Evolutionary conservation across 208 protist species (phyloP), one percentile per base, ranked within the genome.

Genomic region (Baffinella frigidus): DNA sequence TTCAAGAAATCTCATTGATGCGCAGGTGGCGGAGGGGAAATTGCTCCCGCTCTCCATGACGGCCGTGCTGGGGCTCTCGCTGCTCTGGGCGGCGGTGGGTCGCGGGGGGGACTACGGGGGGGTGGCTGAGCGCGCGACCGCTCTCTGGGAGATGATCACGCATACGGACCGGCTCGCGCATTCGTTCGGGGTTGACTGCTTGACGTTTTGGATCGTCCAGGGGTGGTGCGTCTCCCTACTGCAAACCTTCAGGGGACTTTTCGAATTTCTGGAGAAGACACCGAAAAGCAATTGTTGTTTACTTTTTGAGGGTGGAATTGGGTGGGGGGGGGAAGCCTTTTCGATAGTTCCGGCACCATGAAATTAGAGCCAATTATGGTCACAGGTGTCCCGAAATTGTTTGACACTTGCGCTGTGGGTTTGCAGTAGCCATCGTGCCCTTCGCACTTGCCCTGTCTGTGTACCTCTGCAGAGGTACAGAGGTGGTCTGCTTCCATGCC

Each of bases 141-240:
- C 83, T 20, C 41, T 90, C 2, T 27, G 36, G 3, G 62, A 67
- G 3, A 77, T 90, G 62, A 39, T 39, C 3, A 77, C 83, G 35
- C 64, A 71, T 33, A 77, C 83, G 20, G 83, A 90, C 43, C 83
- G 83, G 3, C 51, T 90, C 4, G 83, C 83, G 4, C 83, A 90
- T 30, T 90, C 83, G n/a, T 73, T 90, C n/a, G 20, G 41, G 41
- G 83, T 90, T 3, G 83, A 90, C 83, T 45, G 83, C 41, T 44
- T 27, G 73, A 35, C 41, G 7, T 90, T 90, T 36, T 90, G 83
- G 83, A 10, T 72, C 33, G 67, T 90, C 56, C 83, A 90, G 56
- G 80, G 71, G 14, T 20, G 24, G 24, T n/a, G n/a, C 51, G 14
- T 14, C 51, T 64, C 51, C n/a, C n/a, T n/a, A n/a, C n/a, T n/a